Conservation (phyloP, 352 stramenopile genomes). For the Pythium aristosporum region DNA sequence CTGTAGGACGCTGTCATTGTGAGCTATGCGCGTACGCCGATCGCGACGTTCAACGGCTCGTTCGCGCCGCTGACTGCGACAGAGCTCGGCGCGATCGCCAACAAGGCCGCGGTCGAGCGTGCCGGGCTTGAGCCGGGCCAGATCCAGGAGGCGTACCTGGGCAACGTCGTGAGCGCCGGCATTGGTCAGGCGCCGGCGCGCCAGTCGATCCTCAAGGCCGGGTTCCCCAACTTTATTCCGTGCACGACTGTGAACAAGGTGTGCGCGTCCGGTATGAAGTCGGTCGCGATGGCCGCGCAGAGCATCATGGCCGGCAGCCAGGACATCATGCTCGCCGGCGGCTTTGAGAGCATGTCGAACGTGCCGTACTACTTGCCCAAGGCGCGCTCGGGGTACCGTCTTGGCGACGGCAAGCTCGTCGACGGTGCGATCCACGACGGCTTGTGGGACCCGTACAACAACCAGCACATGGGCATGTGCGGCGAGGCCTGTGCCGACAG, state of each 20-base stretch:
- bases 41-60: constrained; percentile 93
- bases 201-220: constrained; percentile 92
- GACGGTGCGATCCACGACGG: constrained; percentile 94
- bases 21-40: constrained; percentile 94
- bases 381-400: constrained; percentile 88
- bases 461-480: constrained; percentile 95
- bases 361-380: constrained; percentile 96
- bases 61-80: constrained; percentile 88
- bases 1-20: constrained; percentile 93
- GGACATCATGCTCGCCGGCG: constrained; percentile 91
- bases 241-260: constrained; percentile 99
- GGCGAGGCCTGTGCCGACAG: constrained; percentile 93
- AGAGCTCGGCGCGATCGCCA: constrained; percentile 93
- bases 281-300: constrained; percentile 81
- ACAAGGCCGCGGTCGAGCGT: constrained; percentile 79
- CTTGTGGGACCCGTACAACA: constrained; percentile 97
- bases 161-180: constrained; percentile 96
- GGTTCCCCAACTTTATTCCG: constrained; percentile 90
- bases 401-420: constrained; percentile 91
- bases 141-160: constrained; percentile 97
- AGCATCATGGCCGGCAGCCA: constrained; percentile 86
- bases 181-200: constrained; percentile 96
- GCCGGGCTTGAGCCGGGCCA: constrained; percentile 60
- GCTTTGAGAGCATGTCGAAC: constrained; percentile 98
- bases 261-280: constrained; percentile 95